Evolutionary conservation across 2,329 filamentous ascomycete genomes (phyloP), one percentile per base, ranked within the genome.

Genomic region (Orbilia quercus): DNA sequence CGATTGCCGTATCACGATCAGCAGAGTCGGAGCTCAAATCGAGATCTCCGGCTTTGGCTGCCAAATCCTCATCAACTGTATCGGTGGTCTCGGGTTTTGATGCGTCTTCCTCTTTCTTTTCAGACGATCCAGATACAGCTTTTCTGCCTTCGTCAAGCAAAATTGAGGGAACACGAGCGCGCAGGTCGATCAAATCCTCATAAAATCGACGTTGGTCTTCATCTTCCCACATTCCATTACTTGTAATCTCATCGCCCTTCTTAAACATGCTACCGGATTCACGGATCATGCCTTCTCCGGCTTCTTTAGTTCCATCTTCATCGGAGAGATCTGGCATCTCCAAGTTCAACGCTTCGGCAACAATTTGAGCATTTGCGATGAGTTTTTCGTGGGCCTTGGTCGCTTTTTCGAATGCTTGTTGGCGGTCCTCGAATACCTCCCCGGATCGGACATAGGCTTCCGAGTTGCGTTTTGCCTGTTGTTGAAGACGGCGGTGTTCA

Each of bases 361-460:
- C 85, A 16, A 93, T 87, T 79, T 99, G 96, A 0, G 94, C 92
- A 80, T 96, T 98, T 20, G 91, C 84, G 23, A 96, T 85, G 1
- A 99, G 85, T 76, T 93, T 92, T 80, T 99, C 95, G 79, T 98
- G 92, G 0, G 90, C 86, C 81, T 98, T 99, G 65, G 93, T 84
- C 77, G 95, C 90, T 80, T 93, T 97, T 80, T 99, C 96, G 77
- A 96, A 96, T 79, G 93, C 98, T 60, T 92, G 88, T 80, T 99
- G 95, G 55, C 95, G 90, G 79, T 99, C 95, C 80, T 99, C 95
- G 76, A 99, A 98, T 3, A 99, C 94, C 79, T 99, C 95, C 1
- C 95, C 95, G 38, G 95, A 98, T 79, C 97, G 97, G 78, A 99
- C 94, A 78, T 99, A 99, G 4, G 94, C 95, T 81, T 99, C 95